Conservation (phyloP, 179 eudicot species). For the Beta corolliflora region DNA sequence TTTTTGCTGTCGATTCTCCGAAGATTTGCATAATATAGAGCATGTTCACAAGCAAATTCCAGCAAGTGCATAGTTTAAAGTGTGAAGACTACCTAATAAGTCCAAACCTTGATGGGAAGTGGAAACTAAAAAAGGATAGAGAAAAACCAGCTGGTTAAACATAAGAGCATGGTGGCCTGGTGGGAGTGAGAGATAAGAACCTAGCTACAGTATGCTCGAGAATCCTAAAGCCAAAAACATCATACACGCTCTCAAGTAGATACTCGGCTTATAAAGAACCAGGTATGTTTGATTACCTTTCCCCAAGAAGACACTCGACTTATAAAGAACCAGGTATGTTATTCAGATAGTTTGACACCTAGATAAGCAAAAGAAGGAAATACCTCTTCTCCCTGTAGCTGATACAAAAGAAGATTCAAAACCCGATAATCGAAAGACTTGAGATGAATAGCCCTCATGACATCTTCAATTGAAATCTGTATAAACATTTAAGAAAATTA, state of each 20-base stretch:
- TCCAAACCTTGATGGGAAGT: neutral
- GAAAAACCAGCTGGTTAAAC: neutral
- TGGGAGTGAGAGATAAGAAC: neutral
- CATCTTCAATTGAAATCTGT: constrained; percentile 74
- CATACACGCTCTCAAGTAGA: neutral
- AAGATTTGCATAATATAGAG: neutral
- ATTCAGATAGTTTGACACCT: neutral
- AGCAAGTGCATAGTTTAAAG: neutral
- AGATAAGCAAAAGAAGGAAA: constrained; percentile 4
- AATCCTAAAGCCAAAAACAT: neutral
- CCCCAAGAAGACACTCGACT: neutral
- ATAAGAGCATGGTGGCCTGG: neutral
- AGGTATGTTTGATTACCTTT: no score
- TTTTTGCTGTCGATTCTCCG: neutral
- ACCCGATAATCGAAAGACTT: constrained; percentile 95
- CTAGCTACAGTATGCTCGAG: neutral
- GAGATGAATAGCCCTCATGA: constrained; percentile 76
- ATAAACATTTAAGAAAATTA: neutral
- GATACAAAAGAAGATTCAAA: constrained; percentile 83
- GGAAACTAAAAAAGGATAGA: neutral
- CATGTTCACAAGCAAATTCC: constrained; percentile 8
- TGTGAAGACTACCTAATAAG: neutral
- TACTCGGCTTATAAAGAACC: no score
- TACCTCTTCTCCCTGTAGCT: constrained; percentile 77
- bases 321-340: no score